Evolutionary conservation across 2,329 filamentous ascomycete genomes (phyloP), one percentile per base, ranked within the genome.

Genomic region (Calonectria honghensis): DNA sequence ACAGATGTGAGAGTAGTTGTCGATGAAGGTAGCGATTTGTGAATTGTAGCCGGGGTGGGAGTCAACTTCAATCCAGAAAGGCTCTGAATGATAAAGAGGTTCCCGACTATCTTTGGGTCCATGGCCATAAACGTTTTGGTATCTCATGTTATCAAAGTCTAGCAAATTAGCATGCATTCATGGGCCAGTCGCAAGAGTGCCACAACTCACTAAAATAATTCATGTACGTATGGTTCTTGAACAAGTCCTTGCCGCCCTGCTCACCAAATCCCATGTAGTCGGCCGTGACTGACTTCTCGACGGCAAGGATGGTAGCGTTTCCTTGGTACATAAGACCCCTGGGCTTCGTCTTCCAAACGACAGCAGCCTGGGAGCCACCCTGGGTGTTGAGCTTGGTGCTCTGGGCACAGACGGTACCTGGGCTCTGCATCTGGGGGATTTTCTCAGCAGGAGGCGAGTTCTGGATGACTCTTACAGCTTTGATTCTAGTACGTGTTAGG

Each of bases 211-310:
- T 63, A n/a, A 70, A 70, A 45, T 63, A 70, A 54, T 70, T 70
- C 68, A 70, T 63, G 18, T 64, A 70, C 9, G 68, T 70, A 10
- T 59, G 57, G 31, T 70, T 70, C 45, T 70, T 70, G 27, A 71
- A 66, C 13, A 71, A 20, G 24, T 63, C 65, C 45, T 51, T 63
- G 10, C 69, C 69, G 27, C 69, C 69, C 6, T 57, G 50, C 32
- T 71, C 69, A n/a, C 69, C 69, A 29, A 71, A 71, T 5, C 69
- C 69, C 48, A 71, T 63, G 24, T 71, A 71, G 5, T 57, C 61
- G 6, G 69, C 69, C 4, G 69, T 51, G 20, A 51, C 51, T 6
- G 69, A 63, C 48, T 71, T 71, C 7, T 57, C 57, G 4, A 63
- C 37, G 16, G 57, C n/a, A 1, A 63, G 35, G 4, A 63, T 11